A percentile compares a stretch with the other conserved stretches of the same genome.
Evolutionary conservation across 257 asterid genomes (phyloP).

Genomic region (Ballota nigra): DNA sequence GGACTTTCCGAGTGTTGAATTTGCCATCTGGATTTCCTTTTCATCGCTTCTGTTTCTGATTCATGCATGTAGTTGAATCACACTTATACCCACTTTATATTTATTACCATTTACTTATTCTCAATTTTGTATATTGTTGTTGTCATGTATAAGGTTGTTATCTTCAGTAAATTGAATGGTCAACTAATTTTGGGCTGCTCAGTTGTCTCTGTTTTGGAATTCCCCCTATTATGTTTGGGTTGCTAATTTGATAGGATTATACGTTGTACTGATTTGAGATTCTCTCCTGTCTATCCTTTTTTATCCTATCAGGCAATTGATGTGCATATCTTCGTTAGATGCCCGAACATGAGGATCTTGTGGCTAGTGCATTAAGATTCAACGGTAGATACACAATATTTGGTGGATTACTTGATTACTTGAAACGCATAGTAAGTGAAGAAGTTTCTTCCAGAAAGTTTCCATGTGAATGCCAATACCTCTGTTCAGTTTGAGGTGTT

Average conservation of each 20-base stretch:
- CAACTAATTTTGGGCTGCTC: background rate
- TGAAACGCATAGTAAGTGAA: constrained; percentile 43
- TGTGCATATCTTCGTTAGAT: constrained; percentile 35
- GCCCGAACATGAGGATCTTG: constrained; percentile 41
- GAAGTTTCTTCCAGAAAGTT: constrained; percentile 17
- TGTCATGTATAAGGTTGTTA: constrained; percentile 1
- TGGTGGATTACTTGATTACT: constrained; percentile 31
- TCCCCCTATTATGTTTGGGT: constrained; percentile 3
- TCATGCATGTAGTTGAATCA: constrained; percentile 25
- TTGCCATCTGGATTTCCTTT: background rate
- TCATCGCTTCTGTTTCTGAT: background rate
- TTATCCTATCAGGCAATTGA: constrained; percentile 17
- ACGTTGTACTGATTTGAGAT: constrained; percentile 4
- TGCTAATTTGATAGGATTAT: constrained; percentile 4
- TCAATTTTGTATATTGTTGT: background rate
- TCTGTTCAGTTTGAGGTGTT: constrained; percentile 21
- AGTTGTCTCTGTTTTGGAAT: background rate
- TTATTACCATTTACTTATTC: background rate
- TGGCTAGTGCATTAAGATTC: constrained; percentile 23
- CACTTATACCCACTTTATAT: constrained; percentile 1
- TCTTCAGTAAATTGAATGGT: background rate
- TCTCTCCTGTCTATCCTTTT: background rate
- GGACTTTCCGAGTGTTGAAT: background rate
- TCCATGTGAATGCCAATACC: background rate
- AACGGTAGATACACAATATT: constrained; percentile 21